These are phyloP conservation scores for Orbilia oligospora DNA, from an alignment of 2,329 filamentous ascomycete genomes.

Conservation along the genomic window DNA sequence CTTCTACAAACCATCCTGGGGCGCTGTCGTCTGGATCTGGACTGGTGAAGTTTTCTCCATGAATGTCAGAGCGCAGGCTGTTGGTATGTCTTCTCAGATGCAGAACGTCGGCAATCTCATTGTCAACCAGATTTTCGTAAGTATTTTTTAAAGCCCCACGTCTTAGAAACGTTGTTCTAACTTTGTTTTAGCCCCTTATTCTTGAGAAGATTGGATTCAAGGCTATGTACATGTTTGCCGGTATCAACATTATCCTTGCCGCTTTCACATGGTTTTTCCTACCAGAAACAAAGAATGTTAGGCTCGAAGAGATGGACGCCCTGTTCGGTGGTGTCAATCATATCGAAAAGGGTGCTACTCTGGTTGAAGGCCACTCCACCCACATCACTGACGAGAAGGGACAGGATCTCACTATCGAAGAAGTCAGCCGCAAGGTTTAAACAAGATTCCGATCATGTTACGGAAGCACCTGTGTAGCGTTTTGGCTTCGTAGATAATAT, in stretches of 20 bases:
- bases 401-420: constrained; percentile 56
- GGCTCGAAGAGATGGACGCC: constrained; percentile 73
- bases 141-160: background rate
- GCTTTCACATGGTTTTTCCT: constrained; percentile 50
- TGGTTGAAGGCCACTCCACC: constrained; percentile 65
- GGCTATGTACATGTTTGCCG: constrained; percentile 58
- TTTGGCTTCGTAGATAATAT: constrained; percentile 51
- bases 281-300: constrained; percentile 64
- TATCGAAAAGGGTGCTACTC: constrained; percentile 71
- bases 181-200: constrained; percentile 36
- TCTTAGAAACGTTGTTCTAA: constrained; percentile 3
- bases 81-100: constrained; percentile 59
- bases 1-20: constrained; percentile 77
- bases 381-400: constrained; percentile 45
- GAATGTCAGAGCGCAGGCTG: constrained; percentile 59
- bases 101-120: constrained; percentile 59
- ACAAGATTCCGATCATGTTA: constrained; percentile 1
- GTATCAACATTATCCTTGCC: constrained; percentile 47
- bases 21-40: constrained; percentile 75
- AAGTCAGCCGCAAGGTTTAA: constrained; percentile 50
- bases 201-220: constrained; percentile 48
- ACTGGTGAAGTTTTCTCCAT: constrained; percentile 60
- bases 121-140: constrained; percentile 60
- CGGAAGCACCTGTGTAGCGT: constrained; percentile 43
- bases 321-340: constrained; percentile 74